Percentiles rank a stretch among this genome's conserved stretches.
Evolutionary conservation across 306 rosid species (phyloP).

Genomic region (Acacia melanoxylon): DNA sequence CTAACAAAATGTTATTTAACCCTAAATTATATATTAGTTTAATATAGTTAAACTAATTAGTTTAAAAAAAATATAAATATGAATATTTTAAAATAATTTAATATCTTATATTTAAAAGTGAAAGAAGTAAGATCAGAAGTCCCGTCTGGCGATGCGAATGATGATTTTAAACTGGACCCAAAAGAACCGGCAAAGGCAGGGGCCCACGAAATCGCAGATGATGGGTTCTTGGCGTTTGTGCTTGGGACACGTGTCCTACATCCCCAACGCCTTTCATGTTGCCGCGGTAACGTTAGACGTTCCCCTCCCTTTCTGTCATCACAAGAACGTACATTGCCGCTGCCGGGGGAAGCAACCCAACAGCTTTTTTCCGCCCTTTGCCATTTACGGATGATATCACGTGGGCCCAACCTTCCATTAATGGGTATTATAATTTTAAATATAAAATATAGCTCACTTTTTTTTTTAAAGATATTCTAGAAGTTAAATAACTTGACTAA

Average conservation of each 20-base stretch:
- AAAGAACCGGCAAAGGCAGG: neutral
- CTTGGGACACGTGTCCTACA: neutral
- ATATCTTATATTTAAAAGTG: too few relatives aligned
- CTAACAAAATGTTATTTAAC: too few relatives aligned
- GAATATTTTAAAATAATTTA: too few relatives aligned
- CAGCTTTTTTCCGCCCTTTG: neutral
- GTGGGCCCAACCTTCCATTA: conserved; percentile 26
- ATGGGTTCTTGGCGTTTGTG: neutral
- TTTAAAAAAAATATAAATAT: too few relatives aligned
- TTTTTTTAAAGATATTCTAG: too few relatives aligned
- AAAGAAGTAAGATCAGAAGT: too few relatives aligned
- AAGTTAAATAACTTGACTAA: too few relatives aligned
- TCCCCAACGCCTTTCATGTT: neutral
- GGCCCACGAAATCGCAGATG: neutral
- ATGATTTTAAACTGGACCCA: neutral
- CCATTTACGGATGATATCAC: conserved; percentile 36
- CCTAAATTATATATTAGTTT: too few relatives aligned
- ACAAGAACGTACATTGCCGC: neutral
- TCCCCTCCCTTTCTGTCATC: neutral
- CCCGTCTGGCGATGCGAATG: neutral
- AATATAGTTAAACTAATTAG: too few relatives aligned
- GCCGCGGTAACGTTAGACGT: neutral
- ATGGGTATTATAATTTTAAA: too few relatives aligned
- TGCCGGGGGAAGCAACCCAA: neutral
- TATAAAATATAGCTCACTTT: too few relatives aligned